Evolutionary conservation across 2,329 filamentous ascomycete species (phyloP), one percentile per base, ranked within the genome.

Genomic region (Colletotrichum destructivum): DNA sequence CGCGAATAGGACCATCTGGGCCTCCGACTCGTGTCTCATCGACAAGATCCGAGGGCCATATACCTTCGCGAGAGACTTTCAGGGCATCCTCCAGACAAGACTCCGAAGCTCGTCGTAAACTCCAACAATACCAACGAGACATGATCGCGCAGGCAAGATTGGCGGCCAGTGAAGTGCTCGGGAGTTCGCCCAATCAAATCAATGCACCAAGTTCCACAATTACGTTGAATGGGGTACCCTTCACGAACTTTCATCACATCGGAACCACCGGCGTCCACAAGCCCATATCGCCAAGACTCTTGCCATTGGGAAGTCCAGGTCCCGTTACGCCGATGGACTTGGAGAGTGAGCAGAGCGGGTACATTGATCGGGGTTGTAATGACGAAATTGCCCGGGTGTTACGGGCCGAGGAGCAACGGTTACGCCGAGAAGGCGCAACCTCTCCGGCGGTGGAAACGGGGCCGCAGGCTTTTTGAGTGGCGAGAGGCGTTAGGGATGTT

Each of bases 241-340:
- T 84, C 38, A 78, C 79, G 66, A 82, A 83, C 44, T 76, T 83
- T 3, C 82, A 82, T 21, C 73, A 73, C 23, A 81, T 85, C 52
- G 78, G 77, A 59, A 78, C 78, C n/a, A 72, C 82, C 9, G 80
- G 81, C 16, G 75, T 82, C 3, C 82, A 83, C 57, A 88, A 86
- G 66, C 89, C 89, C 1, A 67, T 77, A 16, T 87, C 86, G 2
- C 88, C 88, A 1, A 80, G 85, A 38, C 80, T 91, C 7, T 78
- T 79, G 52, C 89, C 89, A 0, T 76, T 89, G 13, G 88, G 88
- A 4, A 90, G 88, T 69, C 88, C 89, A 0, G 89, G 89, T 0
- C 88, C 89, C 0, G 88, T 91, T 16, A 91, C 89, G 1, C 89
- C 89, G 1, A 89, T 91, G 84, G 87, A 89, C 21, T 78, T 91